Evolutionary conservation across 2,329 filamentous ascomycete species (phyloP), one percentile per base, ranked within the genome.

Genomic region (Coniochaeta ligniaria): DNA sequence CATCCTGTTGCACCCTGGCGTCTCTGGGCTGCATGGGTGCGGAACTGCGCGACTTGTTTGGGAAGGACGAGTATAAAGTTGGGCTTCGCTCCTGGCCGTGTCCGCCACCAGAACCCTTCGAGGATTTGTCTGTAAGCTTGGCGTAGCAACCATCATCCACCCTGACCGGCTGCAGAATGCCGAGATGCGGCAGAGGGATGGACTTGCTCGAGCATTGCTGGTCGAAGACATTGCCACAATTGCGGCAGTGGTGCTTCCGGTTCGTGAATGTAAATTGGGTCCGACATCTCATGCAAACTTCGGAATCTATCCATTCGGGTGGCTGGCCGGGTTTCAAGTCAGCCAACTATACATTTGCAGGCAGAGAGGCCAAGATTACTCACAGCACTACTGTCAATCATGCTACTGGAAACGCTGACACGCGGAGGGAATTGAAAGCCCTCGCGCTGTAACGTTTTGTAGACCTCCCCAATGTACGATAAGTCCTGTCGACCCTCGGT

Each of bases 181-280:
- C 95, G 16, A 99, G 83, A 72, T 98, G 95, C 16, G 95, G 94
- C 17, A 99, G 79, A 6, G 95, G 89, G 45, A 96, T 83, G 24
- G 83, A 86, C 77, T 98, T 98, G 78, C 86, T 88, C 16, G 94
- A 98, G 72, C 95, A 99, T 68, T 95, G 88, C 65, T 94, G 92
- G 71, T 96, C 96, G 73, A 99, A 99, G 69, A 96, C 95, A 74
- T 95, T 96, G 58, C 95, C 95, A 70, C 95, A 99, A 74, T 99
- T 99, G 66, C 95, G 88, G 71, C 95, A 99, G 74, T 99, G 95
- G 72, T 99, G 95, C 73, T 98, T 99, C 70, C 95, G 88, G 74
- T 99, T 99, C 60, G 94, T 99, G 71, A 99, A 97, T 56, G 92
- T 97, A 69, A 99, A 99, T 20, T 92, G 78, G 14, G 94, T 97